Conservation (phyloP, 257 asterid species). For the Plantago ovata region DNA sequence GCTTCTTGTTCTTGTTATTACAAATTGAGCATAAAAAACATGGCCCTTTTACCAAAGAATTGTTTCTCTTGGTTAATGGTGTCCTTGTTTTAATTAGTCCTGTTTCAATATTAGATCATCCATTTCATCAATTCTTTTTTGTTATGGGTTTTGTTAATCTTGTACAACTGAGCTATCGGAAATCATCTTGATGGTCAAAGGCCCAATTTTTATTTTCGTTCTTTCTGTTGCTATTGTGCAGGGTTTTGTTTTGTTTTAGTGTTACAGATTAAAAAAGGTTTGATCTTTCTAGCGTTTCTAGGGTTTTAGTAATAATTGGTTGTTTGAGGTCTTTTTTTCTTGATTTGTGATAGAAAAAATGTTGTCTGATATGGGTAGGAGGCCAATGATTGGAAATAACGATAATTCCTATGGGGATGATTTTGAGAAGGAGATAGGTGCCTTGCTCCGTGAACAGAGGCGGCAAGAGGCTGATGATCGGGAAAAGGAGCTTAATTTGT, state of each 20-base stretch:
- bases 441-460: conserved; percentile 68
- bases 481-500: conserved; percentile 88
- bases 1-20: not conserved
- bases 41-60: conserved; percentile 24
- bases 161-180: conserved; percentile 20
- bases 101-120: conserved; percentile 29
- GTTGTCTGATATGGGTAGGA: conserved; percentile 72
- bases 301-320: conserved; percentile 27
- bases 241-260: conserved; percentile 20
- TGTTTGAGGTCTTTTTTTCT: conserved; percentile 17
- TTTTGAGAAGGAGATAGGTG: conserved; percentile 73
- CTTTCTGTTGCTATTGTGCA: conserved; percentile 21
- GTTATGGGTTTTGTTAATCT: conserved; percentile 23
- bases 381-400: conserved; percentile 66
- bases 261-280: conserved; percentile 15
- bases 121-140: no score
- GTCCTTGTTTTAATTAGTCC: conserved; percentile 23
- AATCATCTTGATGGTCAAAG: conserved; percentile 33
- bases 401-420: conserved; percentile 84
- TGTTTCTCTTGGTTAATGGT: conserved; percentile 18
- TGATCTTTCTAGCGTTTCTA: conserved; percentile 20
- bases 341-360: conserved; percentile 31
- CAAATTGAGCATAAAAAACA: conserved; percentile 15
- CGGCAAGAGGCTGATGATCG: conserved; percentile 74
- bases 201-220: conserved; percentile 29